Percentiles rank a stretch among this genome's conserved stretches.
These are phyloP conservation scores for Metarhizium brunneum DNA, from an alignment of 2,329 filamentous ascomycete genomes.

Conservation along the genomic window DNA sequence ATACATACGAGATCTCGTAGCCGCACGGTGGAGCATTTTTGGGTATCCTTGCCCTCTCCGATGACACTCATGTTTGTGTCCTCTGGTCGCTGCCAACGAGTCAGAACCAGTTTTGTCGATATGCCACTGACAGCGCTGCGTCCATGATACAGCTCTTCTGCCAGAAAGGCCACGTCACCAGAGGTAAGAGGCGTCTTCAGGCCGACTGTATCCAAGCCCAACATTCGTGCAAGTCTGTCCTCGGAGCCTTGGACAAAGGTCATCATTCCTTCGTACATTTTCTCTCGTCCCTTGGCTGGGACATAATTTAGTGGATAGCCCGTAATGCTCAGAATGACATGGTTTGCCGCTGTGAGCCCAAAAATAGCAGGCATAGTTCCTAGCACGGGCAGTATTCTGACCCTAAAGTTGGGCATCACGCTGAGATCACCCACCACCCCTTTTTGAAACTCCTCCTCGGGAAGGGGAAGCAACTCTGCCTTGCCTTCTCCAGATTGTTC, in stretches of 20 bases:
- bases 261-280: slow-evolving; percentile 82
- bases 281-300: slow-evolving; percentile 72
- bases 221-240: slow-evolving; percentile 56
- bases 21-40: slow-evolving; percentile 64
- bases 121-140: slow-evolving; percentile 77
- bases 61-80: slow-evolving; percentile 48
- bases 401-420: slow-evolving; percentile 83
- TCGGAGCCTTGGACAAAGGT: slow-evolving; percentile 67
- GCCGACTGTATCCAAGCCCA: slow-evolving; percentile 40
- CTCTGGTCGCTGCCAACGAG: slow-evolving; percentile 66
- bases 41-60: slow-evolving; percentile 58
- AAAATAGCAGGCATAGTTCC: slow-evolving; percentile 98
- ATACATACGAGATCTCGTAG: slow-evolving; percentile 74
- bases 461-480: slow-evolving; percentile 75
- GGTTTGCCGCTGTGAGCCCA: slow-evolving; percentile 83
- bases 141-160: slow-evolving; percentile 82
- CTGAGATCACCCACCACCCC: slow-evolving; percentile 86
- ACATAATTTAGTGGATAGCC: slow-evolving; percentile 84
- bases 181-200: slow-evolving; percentile 70
- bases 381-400: slow-evolving; percentile 87
- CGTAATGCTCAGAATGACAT: slow-evolving; percentile 73
- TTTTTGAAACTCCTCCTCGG: slow-evolving; percentile 81
- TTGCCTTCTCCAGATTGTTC: slow-evolving; percentile 88
- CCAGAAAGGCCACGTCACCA: slow-evolving; percentile 76
- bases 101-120: slow-evolving; percentile 67